These are phyloP conservation scores for Penicillium sp. DNA, from an alignment of 2,329 filamentous ascomycete genomes.

Conservation along the genomic window DNA sequence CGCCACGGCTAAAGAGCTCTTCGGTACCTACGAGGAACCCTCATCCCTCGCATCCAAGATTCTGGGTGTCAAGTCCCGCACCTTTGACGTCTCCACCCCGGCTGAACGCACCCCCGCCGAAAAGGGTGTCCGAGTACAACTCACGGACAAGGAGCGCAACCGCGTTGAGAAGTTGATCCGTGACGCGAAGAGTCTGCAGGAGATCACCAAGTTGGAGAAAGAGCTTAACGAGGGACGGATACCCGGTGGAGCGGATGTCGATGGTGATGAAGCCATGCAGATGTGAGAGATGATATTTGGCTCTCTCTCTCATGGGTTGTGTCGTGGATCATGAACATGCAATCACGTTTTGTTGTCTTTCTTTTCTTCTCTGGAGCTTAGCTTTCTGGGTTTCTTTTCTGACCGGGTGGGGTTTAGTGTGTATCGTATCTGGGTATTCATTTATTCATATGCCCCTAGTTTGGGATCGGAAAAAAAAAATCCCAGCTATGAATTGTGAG, in stretches of 20 bases:
- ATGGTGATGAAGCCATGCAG: slow-evolving; percentile 38
- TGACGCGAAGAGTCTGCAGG: slow-evolving; percentile 82
- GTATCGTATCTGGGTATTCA: slow-evolving; percentile 12
- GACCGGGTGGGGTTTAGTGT: slow-evolving; percentile 15
- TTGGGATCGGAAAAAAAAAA: not conserved
- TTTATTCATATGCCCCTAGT: slow-evolving; percentile 4
- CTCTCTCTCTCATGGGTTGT: not conserved
- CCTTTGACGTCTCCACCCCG: slow-evolving; percentile 56
- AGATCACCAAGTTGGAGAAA: slow-evolving; percentile 88
- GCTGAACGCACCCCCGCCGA: slow-evolving; percentile 45
- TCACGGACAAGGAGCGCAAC: slow-evolving; percentile 86
- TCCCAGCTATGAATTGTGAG: not conserved
- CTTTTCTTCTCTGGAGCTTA: slow-evolving; percentile 12
- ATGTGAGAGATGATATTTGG: slow-evolving; percentile 25
- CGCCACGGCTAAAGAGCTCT: slow-evolving; percentile 71
- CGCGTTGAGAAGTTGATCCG: slow-evolving; percentile 81
- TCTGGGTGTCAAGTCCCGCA: slow-evolving; percentile 77
- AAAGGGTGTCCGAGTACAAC: slow-evolving; percentile 73
- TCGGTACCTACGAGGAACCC: slow-evolving; percentile 74
- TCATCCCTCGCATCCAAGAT: slow-evolving; percentile 81
- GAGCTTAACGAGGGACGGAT: slow-evolving; percentile 85
- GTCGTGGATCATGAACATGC: slow-evolving; percentile 12
- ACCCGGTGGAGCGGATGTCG: slow-evolving; percentile 59
- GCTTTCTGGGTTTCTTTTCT: slow-evolving; percentile 9
- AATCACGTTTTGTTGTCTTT: slow-evolving; percentile 11